A percentile compares a stretch with the other conserved stretches of the same genome.
phyloP scores from a whole-genome alignment of 78 protist genomes.

The Pelomyxa schiedti region DNA sequence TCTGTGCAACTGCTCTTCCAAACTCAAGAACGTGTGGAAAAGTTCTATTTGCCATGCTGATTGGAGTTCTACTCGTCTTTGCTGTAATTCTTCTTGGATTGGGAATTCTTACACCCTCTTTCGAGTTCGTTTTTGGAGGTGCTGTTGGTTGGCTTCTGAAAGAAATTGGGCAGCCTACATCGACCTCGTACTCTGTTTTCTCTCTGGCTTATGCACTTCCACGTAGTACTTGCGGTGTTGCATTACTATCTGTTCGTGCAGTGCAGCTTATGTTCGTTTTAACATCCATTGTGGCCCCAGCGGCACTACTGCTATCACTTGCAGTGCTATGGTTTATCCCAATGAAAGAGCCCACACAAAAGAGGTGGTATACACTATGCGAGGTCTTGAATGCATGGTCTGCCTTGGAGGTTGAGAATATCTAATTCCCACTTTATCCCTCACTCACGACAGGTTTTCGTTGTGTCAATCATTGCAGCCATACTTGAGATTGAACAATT shows the following conservation, averaged over 20 bases:
- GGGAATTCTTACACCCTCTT: conserved; percentile 1
- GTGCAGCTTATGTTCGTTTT: conserved; percentile 6
- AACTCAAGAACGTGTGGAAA: no score
- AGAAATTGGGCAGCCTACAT: not conserved
- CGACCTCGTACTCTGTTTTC: not conserved
- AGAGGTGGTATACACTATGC: not conserved
- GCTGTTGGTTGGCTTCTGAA: not conserved
- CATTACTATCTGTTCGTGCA: not conserved
- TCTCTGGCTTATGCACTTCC: conserved; percentile 11
- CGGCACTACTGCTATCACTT: conserved; percentile 1
- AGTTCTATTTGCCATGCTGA: not conserved
- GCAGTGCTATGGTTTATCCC: conserved; percentile 26
- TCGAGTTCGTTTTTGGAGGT: conserved; percentile 24
- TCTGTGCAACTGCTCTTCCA: not conserved
- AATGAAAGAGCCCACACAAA: conserved; percentile 5
- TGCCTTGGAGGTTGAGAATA: conserved; percentile 10
- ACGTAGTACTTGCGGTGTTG: not conserved
- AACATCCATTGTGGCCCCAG: conserved; percentile 16
- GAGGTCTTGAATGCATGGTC: conserved; percentile 46
- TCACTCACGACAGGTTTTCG: conserved; percentile 9
- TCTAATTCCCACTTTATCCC: not conserved
- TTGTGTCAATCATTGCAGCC: conserved; percentile 30
- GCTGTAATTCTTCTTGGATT: not conserved
- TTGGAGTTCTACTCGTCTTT: not conserved
- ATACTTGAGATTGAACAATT: conserved; percentile 23